Base-by-base conservation (phyloP, 371 early-diverging fungal species). In the Gilbertella persicaria region DNA sequence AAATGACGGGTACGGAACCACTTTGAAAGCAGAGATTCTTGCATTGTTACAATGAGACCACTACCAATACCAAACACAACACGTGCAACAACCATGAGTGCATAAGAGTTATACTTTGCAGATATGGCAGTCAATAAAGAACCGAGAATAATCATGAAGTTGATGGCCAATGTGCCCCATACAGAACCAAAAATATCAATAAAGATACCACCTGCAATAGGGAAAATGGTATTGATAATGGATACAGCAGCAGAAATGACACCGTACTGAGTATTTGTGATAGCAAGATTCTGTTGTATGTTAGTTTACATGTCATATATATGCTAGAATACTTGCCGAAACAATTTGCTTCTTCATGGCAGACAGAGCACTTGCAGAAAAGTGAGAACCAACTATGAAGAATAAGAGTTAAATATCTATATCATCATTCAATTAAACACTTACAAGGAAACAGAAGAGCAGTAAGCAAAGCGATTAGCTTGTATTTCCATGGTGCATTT, bases 361-460 rank as follows among this genome's bases (percentile, higher is more conserved):
- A 19, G 84, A 82, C 24, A 88, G 63, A 20, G 88, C 87, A 61
- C 87, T 87, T 41, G 84, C 84, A 20, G 88, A 83, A 63, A 85
- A 88, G 62, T 88, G 88, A 48, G 83, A 79, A 43, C 88, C 88
- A 43, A 87, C 87, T 88, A 66, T 28, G 48, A 28, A n/a, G 23
- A 10, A 24, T 5, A 36, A 33, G 10, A 6, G 10, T 8, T 33
- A 2, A 33, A 33, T 33, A 33, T 9, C 33, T 12, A 33, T 33
- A 12, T 2, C 3, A 43, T 30, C 4, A 41, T 4, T 19, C 20
- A 41, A 28, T 19, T 3, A 26, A 8, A 28, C 4, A 29, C 40
- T 21, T 70, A 74, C 74, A 50, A 36, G 74, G 74, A 16, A 74
- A 60, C 44, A 67, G 47, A 2, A 74, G 51, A n/a, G 74, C 74